phyloP scores from a whole-genome alignment of 2,329 filamentous ascomycete genomes.

The Xylariaceae sp. region DNA sequence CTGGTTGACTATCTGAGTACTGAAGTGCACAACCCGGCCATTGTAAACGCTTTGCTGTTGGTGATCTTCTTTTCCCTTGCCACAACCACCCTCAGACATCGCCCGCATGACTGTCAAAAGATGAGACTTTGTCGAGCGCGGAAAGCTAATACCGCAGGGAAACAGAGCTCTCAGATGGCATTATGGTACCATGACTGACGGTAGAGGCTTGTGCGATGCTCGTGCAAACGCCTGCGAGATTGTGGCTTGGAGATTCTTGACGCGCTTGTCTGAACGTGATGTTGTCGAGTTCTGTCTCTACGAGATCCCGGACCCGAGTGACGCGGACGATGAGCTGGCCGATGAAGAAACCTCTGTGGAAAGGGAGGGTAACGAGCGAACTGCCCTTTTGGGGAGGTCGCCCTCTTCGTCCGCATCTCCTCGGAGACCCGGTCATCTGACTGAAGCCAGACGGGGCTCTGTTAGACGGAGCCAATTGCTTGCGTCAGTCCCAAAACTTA shows the following conservation, averaged over 20 bases:
- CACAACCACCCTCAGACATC: too few relatives aligned
- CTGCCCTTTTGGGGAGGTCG: conserved; percentile 37
- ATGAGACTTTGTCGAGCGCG: background rate
- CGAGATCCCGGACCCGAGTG: conserved; percentile 53
- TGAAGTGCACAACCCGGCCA: conserved; percentile 60
- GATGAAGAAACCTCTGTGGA: conserved; percentile 29
- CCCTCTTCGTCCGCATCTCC: conserved; percentile 17
- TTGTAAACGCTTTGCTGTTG: conserved; percentile 69
- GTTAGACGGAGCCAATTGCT: conserved; percentile 45
- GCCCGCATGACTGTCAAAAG: too few relatives aligned
- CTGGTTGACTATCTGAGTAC: conserved; percentile 60
- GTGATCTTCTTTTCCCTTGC: conserved; percentile 33
- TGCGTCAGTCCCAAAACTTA: conserved; percentile 51
- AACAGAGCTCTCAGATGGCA: conserved; percentile 70
- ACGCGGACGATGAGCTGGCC: conserved; percentile 15
- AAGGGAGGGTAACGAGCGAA: conserved; percentile 43
- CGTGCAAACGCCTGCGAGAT: conserved; percentile 73
- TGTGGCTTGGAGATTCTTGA: conserved; percentile 73
- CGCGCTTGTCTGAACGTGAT: conserved; percentile 64
- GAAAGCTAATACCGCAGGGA: conserved; percentile 8
- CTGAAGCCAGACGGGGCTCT: conserved; percentile 33
- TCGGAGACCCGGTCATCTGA: conserved; percentile 17
- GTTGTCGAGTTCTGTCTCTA: conserved; percentile 69
- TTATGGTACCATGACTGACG: conserved; percentile 57
- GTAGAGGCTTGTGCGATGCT: conserved; percentile 61